Evolutionary conservation across 1,284 basidiomycete species (phyloP), one percentile per base, ranked within the genome.

Genomic region (Spongiforma sp.): DNA sequence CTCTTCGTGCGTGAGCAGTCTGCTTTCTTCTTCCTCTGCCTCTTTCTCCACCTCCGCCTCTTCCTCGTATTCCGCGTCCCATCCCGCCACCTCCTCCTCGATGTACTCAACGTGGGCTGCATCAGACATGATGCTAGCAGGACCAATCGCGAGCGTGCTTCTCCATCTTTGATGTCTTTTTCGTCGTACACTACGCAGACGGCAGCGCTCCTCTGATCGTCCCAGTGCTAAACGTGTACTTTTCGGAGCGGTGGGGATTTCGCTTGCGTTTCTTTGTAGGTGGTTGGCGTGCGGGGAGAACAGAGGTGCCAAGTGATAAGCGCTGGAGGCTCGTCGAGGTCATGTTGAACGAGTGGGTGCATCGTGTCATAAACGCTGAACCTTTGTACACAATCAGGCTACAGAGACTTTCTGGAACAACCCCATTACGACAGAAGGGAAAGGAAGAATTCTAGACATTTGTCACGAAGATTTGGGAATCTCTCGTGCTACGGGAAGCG

Each of bases 1-100:
- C 71, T 93, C 92, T 58, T 88, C 84, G 46, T 89, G 83, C 7
- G 88, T 87, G 62, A 93, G 81, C 62, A 86, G 82, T 57, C 88
- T 81, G 67, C 86, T 86, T 70, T 88, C 83, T 54, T 84, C 83
- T 57, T 80, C 78, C 12, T 79, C 79, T 10, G 77, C 74, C 19
- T 62, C 67, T 4, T 59, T 62, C 11, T 53, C n/a, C 3, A 26
- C 52, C 7, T 53, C 50, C 12, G 15, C 43, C 5, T 52, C 50
- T 30, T 30, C 50, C 50, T 21, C 17, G 8, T 67, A 65, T 12
- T 60, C 52, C 14, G 46, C 67, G 24, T 61, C 64, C 55, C 59
- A 63, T 12, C 64, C 68, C 41, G 26, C 60, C 33, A 12, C 58
- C n/a, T 46, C 58, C n/a, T 46, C 68, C 19, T 60, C 62, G 21